phyloP scores from a whole-genome alignment of 208 protist genomes.

The Strigomonas oncopelti region DNA sequence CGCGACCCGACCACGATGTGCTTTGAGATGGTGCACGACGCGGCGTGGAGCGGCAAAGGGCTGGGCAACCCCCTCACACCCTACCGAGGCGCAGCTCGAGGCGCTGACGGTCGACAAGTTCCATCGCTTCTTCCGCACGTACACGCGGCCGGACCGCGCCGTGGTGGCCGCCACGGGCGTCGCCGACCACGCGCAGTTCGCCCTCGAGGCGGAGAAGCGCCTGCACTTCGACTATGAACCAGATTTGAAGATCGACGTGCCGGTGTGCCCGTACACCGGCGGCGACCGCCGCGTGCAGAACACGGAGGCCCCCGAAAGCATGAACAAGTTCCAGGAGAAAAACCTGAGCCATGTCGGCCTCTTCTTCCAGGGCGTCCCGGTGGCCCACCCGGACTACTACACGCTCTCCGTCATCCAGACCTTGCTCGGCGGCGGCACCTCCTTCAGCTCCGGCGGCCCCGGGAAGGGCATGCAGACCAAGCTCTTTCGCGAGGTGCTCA shows the following conservation, averaged over 20 bases:
- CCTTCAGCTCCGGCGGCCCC: slow-evolving; percentile 88
- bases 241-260: slow-evolving; percentile 13
- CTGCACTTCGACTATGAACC: slow-evolving; percentile 43
- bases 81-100: slow-evolving; percentile 49
- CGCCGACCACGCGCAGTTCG: slow-evolving; percentile 67
- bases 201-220: slow-evolving; percentile 49
- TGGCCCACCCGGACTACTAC: slow-evolving; percentile 83
- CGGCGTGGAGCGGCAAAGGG: slow-evolving; percentile 76
- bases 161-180: slow-evolving; percentile 83
- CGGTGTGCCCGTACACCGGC: slow-evolving; percentile 64
- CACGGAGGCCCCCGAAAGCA: slow-evolving; percentile 80
- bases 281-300: slow-evolving; percentile 69
- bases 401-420: slow-evolving; percentile 86
- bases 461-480: slow-evolving; percentile 93
- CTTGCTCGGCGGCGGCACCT: slow-evolving; percentile 83
- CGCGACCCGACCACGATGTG: slow-evolving; percentile 79
- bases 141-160: slow-evolving; percentile 64
- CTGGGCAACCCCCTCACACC: slow-evolving; percentile 60
- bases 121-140: slow-evolving; percentile 49
- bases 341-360: slow-evolving; percentile 86
- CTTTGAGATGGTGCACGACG: slow-evolving; percentile 88
- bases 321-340: slow-evolving; percentile 91
- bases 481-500: slow-evolving; percentile 87
- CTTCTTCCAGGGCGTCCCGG: slow-evolving; percentile 82
- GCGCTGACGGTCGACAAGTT: slow-evolving; percentile 65